A percentile compares a stretch with the other conserved stretches of the same genome.
phyloP scores from a whole-genome alignment of 495 filamentous ascomycete genomes.

The Penicillium paxilli region DNA sequence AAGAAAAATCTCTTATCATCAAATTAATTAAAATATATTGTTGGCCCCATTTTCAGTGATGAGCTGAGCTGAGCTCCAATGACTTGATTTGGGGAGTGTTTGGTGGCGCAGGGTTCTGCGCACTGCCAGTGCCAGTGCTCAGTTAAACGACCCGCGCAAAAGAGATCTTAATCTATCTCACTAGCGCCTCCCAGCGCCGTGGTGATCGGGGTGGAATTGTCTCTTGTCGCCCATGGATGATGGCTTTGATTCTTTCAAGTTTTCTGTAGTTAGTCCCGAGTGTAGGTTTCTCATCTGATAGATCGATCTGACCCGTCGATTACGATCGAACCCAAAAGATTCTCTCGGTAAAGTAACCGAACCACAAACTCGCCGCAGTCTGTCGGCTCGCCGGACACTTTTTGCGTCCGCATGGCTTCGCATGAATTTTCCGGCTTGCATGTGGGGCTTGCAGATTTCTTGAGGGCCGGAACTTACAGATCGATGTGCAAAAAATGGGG shows the following conservation, averaged over 20 bases:
- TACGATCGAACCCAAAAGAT: neutral
- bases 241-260: neutral
- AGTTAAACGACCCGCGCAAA: neutral
- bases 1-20: neutral
- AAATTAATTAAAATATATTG: neutral
- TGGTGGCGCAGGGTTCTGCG: neutral
- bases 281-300: neutral
- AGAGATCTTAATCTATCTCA: conserved; percentile 6
- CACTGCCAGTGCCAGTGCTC: neutral
- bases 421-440: conserved; percentile 1
- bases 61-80: neutral
- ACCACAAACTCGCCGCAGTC: neutral
- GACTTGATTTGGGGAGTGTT: neutral
- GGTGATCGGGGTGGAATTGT: neutral
- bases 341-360: neutral
- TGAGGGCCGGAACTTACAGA: neutral
- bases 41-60: neutral
- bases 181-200: conserved; percentile 4
- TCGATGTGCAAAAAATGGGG: neutral
- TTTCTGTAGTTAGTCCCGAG: neutral
- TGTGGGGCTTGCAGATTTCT: neutral
- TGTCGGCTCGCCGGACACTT: conserved; percentile 1
- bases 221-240: neutral
- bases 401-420: conserved; percentile 3
- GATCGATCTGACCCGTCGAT: conserved; percentile 14